Conservation (phyloP, 352 stramenopile species). For the Phytopythium vexans region DNA sequence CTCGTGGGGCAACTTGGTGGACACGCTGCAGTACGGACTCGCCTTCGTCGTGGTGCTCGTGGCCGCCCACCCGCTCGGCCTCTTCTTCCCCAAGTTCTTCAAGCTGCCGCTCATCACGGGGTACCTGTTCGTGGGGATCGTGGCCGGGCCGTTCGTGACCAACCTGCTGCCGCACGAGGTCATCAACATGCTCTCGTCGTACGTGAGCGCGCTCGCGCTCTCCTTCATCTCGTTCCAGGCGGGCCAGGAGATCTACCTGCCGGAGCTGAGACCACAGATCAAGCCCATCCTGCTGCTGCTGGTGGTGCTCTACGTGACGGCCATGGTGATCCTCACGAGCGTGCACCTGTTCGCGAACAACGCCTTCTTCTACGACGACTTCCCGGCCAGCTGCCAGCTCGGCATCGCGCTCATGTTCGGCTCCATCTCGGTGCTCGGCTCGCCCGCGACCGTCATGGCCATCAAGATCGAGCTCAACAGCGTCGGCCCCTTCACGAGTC, state of each 20-base stretch:
- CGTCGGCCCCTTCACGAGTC: slow-evolving; percentile 66
- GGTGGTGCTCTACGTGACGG: slow-evolving; percentile 39
- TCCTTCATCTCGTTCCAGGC: slow-evolving; percentile 79
- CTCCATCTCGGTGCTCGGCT: slow-evolving; percentile 67
- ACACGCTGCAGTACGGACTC: slow-evolving; percentile 44
- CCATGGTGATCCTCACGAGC: slow-evolving; percentile 50
- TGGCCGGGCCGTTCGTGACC: slow-evolving; percentile 51
- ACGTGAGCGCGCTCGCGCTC: slow-evolving; percentile 57
- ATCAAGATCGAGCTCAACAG: slow-evolving; percentile 80
- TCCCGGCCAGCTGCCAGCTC: slow-evolving; percentile 46
- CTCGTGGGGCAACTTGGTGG: slow-evolving; percentile 26
- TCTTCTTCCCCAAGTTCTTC: slow-evolving; percentile 57
- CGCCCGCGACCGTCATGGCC: slow-evolving; percentile 66
- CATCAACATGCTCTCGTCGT: slow-evolving; percentile 42
- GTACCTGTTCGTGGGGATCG: slow-evolving; percentile 57
- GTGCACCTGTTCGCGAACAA: slow-evolving; percentile 35
- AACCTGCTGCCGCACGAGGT: slow-evolving; percentile 36
- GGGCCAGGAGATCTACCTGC: slow-evolving; percentile 68
- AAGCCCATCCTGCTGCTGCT: slow-evolving; percentile 57
- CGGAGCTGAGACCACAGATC: slow-evolving; percentile 57
- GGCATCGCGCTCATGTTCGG: slow-evolving; percentile 71
- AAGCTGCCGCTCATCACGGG: slow-evolving; percentile 62
- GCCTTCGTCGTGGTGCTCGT: slow-evolving; percentile 57
- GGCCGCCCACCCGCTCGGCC: slow-evolving; percentile 49
- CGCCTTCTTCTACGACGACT: slow-evolving; percentile 61